Base-by-base conservation (phyloP, 169 alveolate species). In the Cyclospora cayetanensis region DNA sequence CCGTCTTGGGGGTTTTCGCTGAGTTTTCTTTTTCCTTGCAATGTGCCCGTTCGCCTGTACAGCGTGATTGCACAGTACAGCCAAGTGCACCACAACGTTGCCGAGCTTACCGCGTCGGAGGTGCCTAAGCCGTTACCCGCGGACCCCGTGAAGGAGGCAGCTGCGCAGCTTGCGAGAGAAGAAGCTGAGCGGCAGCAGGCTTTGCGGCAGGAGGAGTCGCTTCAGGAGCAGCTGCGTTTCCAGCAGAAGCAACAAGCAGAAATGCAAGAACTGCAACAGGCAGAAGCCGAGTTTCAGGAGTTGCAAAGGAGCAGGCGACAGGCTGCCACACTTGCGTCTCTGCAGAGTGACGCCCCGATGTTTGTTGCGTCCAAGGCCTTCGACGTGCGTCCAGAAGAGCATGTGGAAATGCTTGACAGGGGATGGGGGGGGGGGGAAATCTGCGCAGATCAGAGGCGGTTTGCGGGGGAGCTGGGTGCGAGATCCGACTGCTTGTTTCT, bases 51-150 rank as follows among this genome's bases (percentile, higher is more conserved):
- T 7, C 15, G 60, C n/a, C 60, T 46, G 60, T 7, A 11, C 60
- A 50, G 89, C 90, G 89, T 89, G 31, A 31, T 65, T 37, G 80
- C 89, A 2, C 89, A 50, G 90, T 68, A 52, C 83, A 77, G 82
- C 72, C 93, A 90, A 35, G 91, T 82, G 4, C 94, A 91, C 72
- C 87, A 52, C 76, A 91, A 82, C 82, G 93, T 63, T 29, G 42
- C 90, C 20, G 94, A 91, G 52, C 77, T 90, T 1, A 50, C 85
- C 11, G 72, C 72, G 12, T 60, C 72, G n/a, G 72, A 60, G 72
- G 72, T 60, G 72, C 72, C 72, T n/a, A 60, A 60, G 72, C 76
- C 70, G 29, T 20, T 25, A 7, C 90, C 90, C n/a, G 46, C 50
- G 72, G 90, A 80, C 31, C 90, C 90, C 20, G 9, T 89, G 66